phyloP scores from a whole-genome alignment of 73 alveolate genomes.

The Halteria grandinella region DNA sequence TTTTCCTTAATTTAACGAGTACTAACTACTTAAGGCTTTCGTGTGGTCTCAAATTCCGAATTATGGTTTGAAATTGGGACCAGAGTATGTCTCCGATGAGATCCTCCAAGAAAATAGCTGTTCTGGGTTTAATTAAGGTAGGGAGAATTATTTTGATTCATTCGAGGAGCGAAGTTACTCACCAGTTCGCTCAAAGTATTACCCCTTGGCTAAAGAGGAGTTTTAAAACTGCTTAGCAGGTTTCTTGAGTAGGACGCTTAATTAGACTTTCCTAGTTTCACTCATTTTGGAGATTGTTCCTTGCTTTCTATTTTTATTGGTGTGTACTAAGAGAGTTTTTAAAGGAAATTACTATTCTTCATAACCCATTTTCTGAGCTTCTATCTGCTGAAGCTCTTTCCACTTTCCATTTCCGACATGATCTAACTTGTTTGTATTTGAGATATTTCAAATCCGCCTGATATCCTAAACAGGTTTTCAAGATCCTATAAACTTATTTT shows the following conservation, averaged over 20 bases:
- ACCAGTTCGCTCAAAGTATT: too few relatives aligned
- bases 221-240: too few relatives aligned
- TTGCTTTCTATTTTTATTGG: not conserved
- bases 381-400: slow-evolving; percentile 4
- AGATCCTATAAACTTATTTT: slow-evolving; percentile 16
- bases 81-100: too few relatives aligned
- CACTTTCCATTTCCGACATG: slow-evolving; percentile 38
- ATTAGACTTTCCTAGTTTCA: not conserved
- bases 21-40: too few relatives aligned
- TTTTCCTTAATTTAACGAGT: too few relatives aligned
- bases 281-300: not conserved
- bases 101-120: too few relatives aligned
- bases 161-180: too few relatives aligned
- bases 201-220: not conserved
- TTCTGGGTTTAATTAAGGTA: too few relatives aligned
- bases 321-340: not conserved
- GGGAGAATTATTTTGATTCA: too few relatives aligned
- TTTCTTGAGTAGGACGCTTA: not conserved
- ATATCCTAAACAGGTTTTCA: slow-evolving; percentile 1
- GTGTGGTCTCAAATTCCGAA: too few relatives aligned
- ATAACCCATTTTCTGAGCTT: slow-evolving; percentile 21
- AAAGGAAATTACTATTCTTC: not conserved
- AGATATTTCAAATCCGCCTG: slow-evolving; percentile 21
- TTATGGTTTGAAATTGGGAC: too few relatives aligned
- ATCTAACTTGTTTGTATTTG: slow-evolving; percentile 26